phyloP scores from a whole-genome alignment of 768 basidiomycete genomes.

The Trametes meyenii region DNA sequence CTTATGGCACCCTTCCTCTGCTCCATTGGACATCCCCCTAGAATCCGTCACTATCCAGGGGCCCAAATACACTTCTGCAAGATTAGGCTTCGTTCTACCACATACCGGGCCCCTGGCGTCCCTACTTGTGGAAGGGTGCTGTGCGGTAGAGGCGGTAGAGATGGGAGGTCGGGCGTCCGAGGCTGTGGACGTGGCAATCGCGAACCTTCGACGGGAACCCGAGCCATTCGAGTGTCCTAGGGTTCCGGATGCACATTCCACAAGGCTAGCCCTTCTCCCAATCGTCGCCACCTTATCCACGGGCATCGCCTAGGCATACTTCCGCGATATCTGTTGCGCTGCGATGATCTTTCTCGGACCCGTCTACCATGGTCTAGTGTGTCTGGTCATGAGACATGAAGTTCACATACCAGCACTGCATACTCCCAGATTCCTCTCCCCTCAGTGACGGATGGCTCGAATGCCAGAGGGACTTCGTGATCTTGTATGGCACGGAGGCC shows the following conservation, averaged over 20 bases:
- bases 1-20: not conserved
- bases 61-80: not conserved
- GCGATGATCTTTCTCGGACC: slow-evolving; percentile 9
- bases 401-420: slow-evolving; percentile 8
- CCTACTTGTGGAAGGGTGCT: not conserved
- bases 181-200: slow-evolving; percentile 9
- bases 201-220: not conserved
- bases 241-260: slow-evolving; percentile 8
- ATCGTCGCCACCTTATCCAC: slow-evolving; percentile 10
- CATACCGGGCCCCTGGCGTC: not conserved
- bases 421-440: slow-evolving; percentile 1
- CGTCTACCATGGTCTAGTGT: slow-evolving; percentile 11
- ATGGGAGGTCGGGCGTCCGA: not conserved
- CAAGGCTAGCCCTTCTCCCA: not conserved
- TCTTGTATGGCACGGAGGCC: slow-evolving; percentile 11
- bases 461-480: not conserved
- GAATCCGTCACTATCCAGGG: not conserved
- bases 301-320: slow-evolving; percentile 2
- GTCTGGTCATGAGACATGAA: slow-evolving; percentile 13
- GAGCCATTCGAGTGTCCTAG: not conserved
- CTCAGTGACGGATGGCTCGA: slow-evolving; percentile 10
- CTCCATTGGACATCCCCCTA: not conserved
- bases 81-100: not conserved
- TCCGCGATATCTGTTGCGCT: slow-evolving; percentile 2
- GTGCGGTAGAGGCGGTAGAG: not conserved